Percentiles rank a stretch among this genome's conserved stretches.
Evolutionary conservation across 1,284 basidiomycete species (phyloP).

Genomic region (Moesziomyces parantarcticus): DNA sequence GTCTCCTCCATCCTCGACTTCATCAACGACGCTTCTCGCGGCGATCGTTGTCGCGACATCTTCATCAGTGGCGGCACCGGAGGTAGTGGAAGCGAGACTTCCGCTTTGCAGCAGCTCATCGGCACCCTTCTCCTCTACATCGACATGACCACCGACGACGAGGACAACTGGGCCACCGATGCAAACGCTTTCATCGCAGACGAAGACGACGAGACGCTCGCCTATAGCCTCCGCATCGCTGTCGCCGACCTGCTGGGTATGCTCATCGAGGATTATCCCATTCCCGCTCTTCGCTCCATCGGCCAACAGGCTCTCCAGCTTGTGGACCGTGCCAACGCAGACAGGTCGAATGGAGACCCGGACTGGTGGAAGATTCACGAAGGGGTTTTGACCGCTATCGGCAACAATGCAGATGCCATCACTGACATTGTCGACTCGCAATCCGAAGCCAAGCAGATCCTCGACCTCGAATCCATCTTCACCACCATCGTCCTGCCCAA

Average conservation of each 20-base stretch:
- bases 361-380: conserved; percentile 83
- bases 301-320: conserved; percentile 67
- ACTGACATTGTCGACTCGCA: conserved; percentile 80
- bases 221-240: conserved; percentile 83
- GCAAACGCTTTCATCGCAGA: conserved; percentile 92
- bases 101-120: conserved; percentile 73
- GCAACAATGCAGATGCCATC: conserved; percentile 82
- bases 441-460: conserved; percentile 15
- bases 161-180: conserved; percentile 88
- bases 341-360: conserved; percentile 51
- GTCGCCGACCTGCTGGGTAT: conserved; percentile 86
- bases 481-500: conserved; percentile 81
- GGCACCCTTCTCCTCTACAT: conserved; percentile 77
- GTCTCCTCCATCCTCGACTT: conserved; percentile 85
- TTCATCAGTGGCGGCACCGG: conserved; percentile 70
- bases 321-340: conserved; percentile 72
- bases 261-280: conserved; percentile 77
- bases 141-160: conserved; percentile 92
- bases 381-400: conserved; percentile 83
- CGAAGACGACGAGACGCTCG: conserved; percentile 88
- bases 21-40: conserved; percentile 75
- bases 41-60: conserved; percentile 75
- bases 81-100: conserved; percentile 69
- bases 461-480: conserved; percentile 82
- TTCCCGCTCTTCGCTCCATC: conserved; percentile 73